phyloP scores from a whole-genome alignment of 208 protist genomes.

The Balamuthia mandrillaris region DNA sequence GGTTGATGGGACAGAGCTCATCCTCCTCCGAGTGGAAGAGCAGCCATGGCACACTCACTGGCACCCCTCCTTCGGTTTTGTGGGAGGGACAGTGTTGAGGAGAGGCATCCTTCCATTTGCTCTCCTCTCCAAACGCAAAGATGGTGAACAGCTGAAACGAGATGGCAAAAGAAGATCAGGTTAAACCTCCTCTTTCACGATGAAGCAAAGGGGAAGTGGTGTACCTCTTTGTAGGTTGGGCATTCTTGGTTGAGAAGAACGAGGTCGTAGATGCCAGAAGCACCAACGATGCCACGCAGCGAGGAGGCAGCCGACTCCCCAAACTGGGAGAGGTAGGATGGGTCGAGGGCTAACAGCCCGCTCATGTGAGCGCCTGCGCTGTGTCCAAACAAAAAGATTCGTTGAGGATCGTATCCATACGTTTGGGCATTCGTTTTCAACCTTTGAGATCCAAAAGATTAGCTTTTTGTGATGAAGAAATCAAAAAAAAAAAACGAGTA shows the following conservation, averaged over 20 bases:
- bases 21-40: neutral
- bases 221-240: neutral
- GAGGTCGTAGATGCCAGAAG: constrained; percentile 1
- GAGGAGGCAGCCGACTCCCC: neutral
- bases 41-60: neutral
- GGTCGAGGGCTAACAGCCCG: neutral
- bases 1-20: neutral
- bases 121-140: neutral
- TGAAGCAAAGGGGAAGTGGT: neutral
- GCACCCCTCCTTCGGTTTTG: neutral
- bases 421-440: neutral
- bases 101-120: neutral
- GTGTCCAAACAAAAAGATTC: neutral
- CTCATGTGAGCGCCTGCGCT: neutral
- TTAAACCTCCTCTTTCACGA: neutral
- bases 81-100: neutral
- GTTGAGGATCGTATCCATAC: neutral
- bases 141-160: neutral
- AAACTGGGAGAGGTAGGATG: neutral
- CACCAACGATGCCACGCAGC: neutral
- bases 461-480: no score
- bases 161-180: neutral
- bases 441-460: neutral
- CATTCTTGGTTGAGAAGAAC: neutral
- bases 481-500: neutral